Percentiles rank a stretch among this genome's conserved stretches.
phyloP scores from a whole-genome alignment of 1,284 basidiomycete species.

The Sporisorium iseilematis-ciliati region DNA sequence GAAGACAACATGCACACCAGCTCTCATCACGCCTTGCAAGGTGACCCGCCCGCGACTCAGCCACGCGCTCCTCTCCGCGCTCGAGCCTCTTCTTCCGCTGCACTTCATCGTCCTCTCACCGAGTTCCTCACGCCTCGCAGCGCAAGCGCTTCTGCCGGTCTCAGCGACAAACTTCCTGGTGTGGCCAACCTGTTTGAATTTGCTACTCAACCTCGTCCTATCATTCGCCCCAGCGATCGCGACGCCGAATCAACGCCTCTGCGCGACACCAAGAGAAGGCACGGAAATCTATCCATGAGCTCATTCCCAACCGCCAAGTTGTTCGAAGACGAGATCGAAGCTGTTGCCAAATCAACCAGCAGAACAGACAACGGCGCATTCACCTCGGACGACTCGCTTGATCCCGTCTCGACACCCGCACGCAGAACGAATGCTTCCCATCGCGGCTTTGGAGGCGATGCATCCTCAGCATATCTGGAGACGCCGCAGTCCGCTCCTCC shows the following conservation, averaged over 20 bases:
- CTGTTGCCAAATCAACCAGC: constrained; percentile 25
- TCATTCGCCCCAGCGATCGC: constrained; percentile 30
- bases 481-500: constrained; percentile 33
- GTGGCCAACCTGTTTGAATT: constrained; percentile 56
- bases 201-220: constrained; percentile 48
- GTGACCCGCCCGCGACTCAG: constrained; percentile 5
- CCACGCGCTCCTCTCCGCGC: constrained; percentile 31
- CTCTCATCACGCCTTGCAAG: constrained; percentile 2
- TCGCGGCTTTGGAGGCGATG: constrained; percentile 15
- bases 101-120: constrained; percentile 36
- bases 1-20: constrained; percentile 14
- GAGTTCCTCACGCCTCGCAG: constrained; percentile 56
- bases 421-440: constrained; percentile 11
- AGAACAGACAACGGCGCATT: not conserved
- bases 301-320: constrained; percentile 49
- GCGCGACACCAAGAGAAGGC: constrained; percentile 42
- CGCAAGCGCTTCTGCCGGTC: constrained; percentile 48
- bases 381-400: constrained; percentile 12
- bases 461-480: constrained; percentile 11
- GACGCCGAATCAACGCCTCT: constrained; percentile 29
- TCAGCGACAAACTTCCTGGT: constrained; percentile 47
- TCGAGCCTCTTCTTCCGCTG: constrained; percentile 50
- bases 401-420: constrained; percentile 32
- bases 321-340: constrained; percentile 51
- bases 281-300: constrained; percentile 37